These are phyloP conservation scores for Monilinia fructigena DNA, from an alignment of 2,329 filamentous ascomycete genomes.

Conservation along the genomic window DNA sequence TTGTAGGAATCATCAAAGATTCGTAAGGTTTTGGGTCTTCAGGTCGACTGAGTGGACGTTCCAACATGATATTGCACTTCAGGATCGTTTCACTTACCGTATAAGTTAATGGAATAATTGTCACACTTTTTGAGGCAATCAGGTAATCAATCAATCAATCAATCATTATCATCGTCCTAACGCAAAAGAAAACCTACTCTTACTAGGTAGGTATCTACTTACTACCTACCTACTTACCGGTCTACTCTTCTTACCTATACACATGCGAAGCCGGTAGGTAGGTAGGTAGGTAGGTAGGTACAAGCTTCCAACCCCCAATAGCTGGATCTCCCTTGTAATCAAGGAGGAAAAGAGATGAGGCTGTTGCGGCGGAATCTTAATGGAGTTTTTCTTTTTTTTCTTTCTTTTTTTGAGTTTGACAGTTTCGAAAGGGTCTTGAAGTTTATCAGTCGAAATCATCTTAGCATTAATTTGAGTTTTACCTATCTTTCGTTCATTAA, in stretches of 20 bases:
- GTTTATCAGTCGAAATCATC: too few species aligned
- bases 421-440: not conserved
- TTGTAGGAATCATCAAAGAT: not conserved
- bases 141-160: too few species aligned
- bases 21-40: not conserved
- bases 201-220: too few species aligned
- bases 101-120: not conserved
- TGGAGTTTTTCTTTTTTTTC: not conserved
- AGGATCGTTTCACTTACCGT: not conserved
- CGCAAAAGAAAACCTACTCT: not conserved
- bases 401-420: not conserved
- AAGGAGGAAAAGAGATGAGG: not conserved
- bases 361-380: not conserved
- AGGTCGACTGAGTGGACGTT: not conserved
- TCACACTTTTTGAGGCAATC: not conserved
- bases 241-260: too few species aligned
- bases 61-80: slow-evolving; percentile 2
- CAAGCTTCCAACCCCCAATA: not conserved
- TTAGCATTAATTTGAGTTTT: not conserved
- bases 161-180: not conserved
- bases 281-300: not conserved
- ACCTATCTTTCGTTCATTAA: too few species aligned
- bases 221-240: too few species aligned
- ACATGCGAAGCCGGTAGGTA: too few species aligned
- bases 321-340: not conserved